Conservation (phyloP, 129 eudicot species). For the Apium graveolens region DNA sequence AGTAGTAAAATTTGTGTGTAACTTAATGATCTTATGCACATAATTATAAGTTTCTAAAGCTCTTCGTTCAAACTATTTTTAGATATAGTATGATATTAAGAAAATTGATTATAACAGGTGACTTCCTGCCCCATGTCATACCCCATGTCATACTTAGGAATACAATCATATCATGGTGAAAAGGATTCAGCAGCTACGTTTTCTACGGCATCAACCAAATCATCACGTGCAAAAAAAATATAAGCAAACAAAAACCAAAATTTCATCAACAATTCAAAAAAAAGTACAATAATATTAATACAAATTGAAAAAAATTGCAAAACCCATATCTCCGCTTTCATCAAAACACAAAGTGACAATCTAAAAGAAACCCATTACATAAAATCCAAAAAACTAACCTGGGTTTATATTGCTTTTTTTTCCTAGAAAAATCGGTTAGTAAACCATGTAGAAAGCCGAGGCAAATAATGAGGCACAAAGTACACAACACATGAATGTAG, state of each 20-base stretch:
- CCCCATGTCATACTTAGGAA: too few species aligned
- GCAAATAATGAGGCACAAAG: not conserved
- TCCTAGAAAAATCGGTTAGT: slow-evolving; percentile 1
- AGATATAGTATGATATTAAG: too few species aligned
- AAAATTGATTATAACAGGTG: too few species aligned
- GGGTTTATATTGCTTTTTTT: slow-evolving; percentile 2
- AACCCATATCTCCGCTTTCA: too few species aligned
- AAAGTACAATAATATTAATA: too few species aligned
- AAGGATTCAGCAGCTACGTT: too few species aligned
- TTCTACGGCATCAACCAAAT: too few species aligned
- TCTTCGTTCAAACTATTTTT: not conserved
- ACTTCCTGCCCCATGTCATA: too few species aligned
- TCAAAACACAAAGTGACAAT: slow-evolving; percentile 4
- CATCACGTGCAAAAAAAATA: too few species aligned
- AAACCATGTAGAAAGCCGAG: slow-evolving; percentile 10
- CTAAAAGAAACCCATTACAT: not conserved
- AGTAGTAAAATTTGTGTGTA: not conserved
- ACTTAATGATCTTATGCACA: not conserved
- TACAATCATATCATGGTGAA: too few species aligned
- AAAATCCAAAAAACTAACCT: slow-evolving; percentile 12
- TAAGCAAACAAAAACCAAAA: not conserved
- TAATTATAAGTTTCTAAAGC: not conserved
- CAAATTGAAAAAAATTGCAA: too few species aligned
- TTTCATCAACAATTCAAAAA: not conserved
- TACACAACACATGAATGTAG: too few species aligned